These are phyloP conservation scores for Tylopilus sp. DNA, from an alignment of 768 basidiomycete species.

Conservation along the genomic window DNA sequence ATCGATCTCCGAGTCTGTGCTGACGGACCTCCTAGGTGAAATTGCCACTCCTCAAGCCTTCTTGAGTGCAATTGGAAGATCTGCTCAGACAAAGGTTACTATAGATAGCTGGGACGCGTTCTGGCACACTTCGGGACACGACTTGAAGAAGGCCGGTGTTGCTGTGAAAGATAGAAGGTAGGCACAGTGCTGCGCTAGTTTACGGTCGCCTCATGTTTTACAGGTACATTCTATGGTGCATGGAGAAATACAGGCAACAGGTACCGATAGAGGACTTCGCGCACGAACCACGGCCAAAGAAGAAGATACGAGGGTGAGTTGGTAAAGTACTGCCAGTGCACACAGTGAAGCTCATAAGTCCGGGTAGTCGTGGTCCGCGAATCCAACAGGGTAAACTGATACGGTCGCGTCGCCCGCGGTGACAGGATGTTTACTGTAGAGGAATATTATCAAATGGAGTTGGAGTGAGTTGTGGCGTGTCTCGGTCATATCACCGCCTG, in stretches of 20 bases:
- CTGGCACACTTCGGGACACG: conserved; percentile 56
- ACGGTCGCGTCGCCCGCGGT: conserved; percentile 53
- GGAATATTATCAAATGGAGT: conserved; percentile 13
- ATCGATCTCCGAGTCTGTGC: background rate
- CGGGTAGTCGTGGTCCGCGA: conserved; percentile 63
- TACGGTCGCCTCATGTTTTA: conserved; percentile 5
- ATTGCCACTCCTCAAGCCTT: conserved; percentile 61
- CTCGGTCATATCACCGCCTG: background rate
- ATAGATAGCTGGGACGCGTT: conserved; percentile 69
- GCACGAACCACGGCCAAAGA: conserved; percentile 64
- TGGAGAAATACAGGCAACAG: conserved; percentile 72
- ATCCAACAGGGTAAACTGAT: conserved; percentile 74
- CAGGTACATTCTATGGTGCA: conserved; percentile 83
- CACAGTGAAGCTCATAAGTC: background rate
- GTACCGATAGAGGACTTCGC: conserved; percentile 56
- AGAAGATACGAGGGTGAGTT: conserved; percentile 75
- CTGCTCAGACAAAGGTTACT: conserved; percentile 59
- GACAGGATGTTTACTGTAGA: conserved; percentile 11
- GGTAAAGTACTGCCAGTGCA: background rate
- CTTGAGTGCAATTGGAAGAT: conserved; percentile 71
- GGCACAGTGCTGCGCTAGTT: conserved; percentile 18
- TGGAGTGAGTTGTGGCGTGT: conserved; percentile 11
- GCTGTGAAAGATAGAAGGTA: conserved; percentile 69
- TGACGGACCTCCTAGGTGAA: conserved; percentile 35
- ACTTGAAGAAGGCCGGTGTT: conserved; percentile 64